A percentile compares a stretch with the other conserved stretches of the same genome.
These are phyloP conservation scores for Sporisorium graminicola DNA, from an alignment of 1,284 basidiomycete genomes.

Conservation along the genomic window DNA sequence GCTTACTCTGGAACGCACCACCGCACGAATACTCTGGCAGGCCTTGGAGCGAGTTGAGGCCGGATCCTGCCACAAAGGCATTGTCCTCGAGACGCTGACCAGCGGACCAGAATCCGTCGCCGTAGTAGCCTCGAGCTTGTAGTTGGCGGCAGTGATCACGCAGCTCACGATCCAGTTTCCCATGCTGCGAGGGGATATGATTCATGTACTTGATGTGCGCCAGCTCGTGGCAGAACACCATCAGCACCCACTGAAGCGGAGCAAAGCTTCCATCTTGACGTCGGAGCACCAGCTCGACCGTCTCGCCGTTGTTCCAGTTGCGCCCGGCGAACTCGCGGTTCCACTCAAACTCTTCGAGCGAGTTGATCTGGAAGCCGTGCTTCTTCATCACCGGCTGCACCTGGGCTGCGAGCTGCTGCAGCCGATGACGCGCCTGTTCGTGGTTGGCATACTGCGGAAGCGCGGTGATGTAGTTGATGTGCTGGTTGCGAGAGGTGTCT, in stretches of 20 bases:
- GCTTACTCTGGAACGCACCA: slow-evolving; percentile 47
- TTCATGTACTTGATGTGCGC: slow-evolving; percentile 64
- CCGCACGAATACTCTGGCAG: slow-evolving; percentile 57
- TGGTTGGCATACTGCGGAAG: slow-evolving; percentile 40
- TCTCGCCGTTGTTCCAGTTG: slow-evolving; percentile 63
- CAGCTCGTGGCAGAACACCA: slow-evolving; percentile 61
- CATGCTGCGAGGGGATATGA: slow-evolving; percentile 57
- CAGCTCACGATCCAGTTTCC: slow-evolving; percentile 51
- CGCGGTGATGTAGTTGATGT: slow-evolving; percentile 60
- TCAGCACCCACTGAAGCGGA: slow-evolving; percentile 52
- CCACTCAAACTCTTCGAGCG: slow-evolving; percentile 58
- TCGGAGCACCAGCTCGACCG: slow-evolving; percentile 55
- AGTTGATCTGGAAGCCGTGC: slow-evolving; percentile 60
- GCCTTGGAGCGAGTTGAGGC: slow-evolving; percentile 41
- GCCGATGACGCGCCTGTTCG: slow-evolving; percentile 42
- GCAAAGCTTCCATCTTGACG: slow-evolving; percentile 49
- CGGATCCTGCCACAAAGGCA: slow-evolving; percentile 39
- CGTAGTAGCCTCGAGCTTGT: slow-evolving; percentile 57
- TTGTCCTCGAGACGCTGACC: slow-evolving; percentile 51
- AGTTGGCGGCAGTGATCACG: slow-evolving; percentile 41
- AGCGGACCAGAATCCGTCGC: slow-evolving; percentile 61
- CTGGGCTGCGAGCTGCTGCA: slow-evolving; percentile 55
- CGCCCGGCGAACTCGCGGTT: slow-evolving; percentile 60
- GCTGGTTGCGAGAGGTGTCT: slow-evolving; percentile 54
- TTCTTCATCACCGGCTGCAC: slow-evolving; percentile 61